Evolutionary conservation across 2,329 filamentous ascomycete species (phyloP), one percentile per base, ranked within the genome.

Genomic region (Verticillium zaregamsianum): DNA sequence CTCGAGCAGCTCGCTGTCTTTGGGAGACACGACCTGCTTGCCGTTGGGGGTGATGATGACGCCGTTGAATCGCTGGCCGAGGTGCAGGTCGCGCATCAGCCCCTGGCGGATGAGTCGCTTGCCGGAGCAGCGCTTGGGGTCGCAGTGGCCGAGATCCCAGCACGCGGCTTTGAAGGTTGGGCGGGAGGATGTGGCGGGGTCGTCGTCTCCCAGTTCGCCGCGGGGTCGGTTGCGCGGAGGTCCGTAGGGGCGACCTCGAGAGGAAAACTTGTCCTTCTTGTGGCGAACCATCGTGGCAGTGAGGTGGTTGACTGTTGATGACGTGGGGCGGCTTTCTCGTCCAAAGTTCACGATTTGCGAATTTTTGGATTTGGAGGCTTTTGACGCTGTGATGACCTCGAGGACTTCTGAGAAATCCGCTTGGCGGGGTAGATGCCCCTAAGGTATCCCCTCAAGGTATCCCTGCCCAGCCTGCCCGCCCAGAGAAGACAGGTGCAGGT

Each of bases 91-190:
- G 68, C 95, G 90, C 92, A 99, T 97, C 70, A 97, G 81, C 3
- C 94, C 94, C 61, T 96, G 85, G 66, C 90, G 89, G 85, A 99
- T 97, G 37, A 99, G 84, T 66, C 92, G 89, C 80, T 99, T 99
- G 35, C 95, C 95, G 0, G 93, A 97, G 78, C 95, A 99, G 68
- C 94, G 84, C 76, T 97, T 98, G 9, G 94, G 92, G 72, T 99
- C 95, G 80, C 95, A 99, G 79, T 99, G 95, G 65, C 93, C 94
- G 37, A 99, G 83, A 72, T 99, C 95, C 95, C 95, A 99, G 75
- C 94, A 97, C 63, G 94, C 95, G 57, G 95, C 94, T 78, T 96
- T 96, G 84, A 93, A 97, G 25, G 79, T 71, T 45, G 78, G 87
- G 66, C 69, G 84, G 57, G 70, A 64, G 60, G 69, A 62, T 61